A percentile compares a stretch with the other conserved stretches of the same genome.
phyloP scores from a whole-genome alignment of 2,329 filamentous ascomycete species.

The Ophiostoma australiae region DNA sequence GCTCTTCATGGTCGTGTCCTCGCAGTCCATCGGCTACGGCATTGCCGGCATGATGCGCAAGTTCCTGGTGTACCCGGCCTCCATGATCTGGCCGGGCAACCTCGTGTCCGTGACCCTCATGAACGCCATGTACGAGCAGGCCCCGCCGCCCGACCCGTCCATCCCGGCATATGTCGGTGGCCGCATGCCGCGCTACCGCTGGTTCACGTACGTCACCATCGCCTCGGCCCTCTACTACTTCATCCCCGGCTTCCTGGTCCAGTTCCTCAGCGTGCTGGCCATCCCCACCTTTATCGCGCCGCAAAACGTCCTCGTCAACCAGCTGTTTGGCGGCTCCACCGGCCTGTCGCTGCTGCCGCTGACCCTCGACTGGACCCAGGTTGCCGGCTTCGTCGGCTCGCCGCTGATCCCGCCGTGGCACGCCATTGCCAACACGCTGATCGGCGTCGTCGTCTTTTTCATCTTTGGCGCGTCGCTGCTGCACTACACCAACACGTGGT shows the following conservation, averaged over 20 bases:
- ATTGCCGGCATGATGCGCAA: conserved; percentile 63
- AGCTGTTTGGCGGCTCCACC: conserved; percentile 46
- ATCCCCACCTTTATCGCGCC: conserved; percentile 47
- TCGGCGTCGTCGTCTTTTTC: conserved; percentile 62
- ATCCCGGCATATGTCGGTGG: conserved; percentile 56
- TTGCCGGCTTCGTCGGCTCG: conserved; percentile 62
- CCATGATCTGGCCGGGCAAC: conserved; percentile 70
- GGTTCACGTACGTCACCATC: conserved; percentile 41
- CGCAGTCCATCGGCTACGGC: conserved; percentile 65
- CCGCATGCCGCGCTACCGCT: conserved; percentile 54
- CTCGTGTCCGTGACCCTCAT: conserved; percentile 63
- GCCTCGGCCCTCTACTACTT: conserved; percentile 50
- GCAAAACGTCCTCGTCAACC: conserved; percentile 44
- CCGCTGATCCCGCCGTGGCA: conserved; percentile 68
- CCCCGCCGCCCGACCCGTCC: conserved; percentile 45
- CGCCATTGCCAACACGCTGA: conserved; percentile 67
- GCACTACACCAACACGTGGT: conserved; percentile 64
- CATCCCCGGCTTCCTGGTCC: conserved; percentile 48
- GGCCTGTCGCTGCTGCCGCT: conserved; percentile 42
- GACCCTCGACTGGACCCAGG: conserved; percentile 54
- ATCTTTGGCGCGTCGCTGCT: conserved; percentile 55
- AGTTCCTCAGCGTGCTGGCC: conserved; percentile 45
- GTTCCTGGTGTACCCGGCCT: conserved; percentile 60
- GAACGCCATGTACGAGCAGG: conserved; percentile 65
- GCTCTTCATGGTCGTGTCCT: conserved; percentile 61